Evolutionary conservation across 495 filamentous ascomycete genomes (phyloP).

Genomic region (Glutinoglossum americanum): DNA sequence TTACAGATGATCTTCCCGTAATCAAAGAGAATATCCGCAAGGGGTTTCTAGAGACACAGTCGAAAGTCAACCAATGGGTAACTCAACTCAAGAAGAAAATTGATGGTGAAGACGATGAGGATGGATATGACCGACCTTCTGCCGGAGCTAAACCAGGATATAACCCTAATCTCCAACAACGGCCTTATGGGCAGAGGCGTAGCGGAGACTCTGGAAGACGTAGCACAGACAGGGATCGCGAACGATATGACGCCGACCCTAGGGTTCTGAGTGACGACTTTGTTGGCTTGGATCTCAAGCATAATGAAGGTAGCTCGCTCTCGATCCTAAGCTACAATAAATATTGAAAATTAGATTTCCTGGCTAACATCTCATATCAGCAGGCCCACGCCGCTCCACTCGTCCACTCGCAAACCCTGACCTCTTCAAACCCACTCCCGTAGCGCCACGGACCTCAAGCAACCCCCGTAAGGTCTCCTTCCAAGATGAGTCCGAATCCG

Average conservation of each 20-base stretch:
- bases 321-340: neutral
- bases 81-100: constrained; percentile 73
- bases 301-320: constrained; percentile 38
- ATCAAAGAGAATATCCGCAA: constrained; percentile 87
- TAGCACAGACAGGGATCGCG: constrained; percentile 45
- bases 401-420: constrained; percentile 57
- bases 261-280: constrained; percentile 81
- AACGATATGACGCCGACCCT: constrained; percentile 91
- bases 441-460: constrained; percentile 24
- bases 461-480: constrained; percentile 53
- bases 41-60: constrained; percentile 86
- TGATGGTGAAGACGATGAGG: constrained; percentile 56
- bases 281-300: constrained; percentile 61
- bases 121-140: constrained; percentile 19
- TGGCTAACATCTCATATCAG: neutral
- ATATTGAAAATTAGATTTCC: neutral
- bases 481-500: constrained; percentile 34
- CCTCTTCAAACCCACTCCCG: constrained; percentile 53
- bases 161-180: constrained; percentile 19
- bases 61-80: constrained; percentile 82
- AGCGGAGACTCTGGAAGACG: constrained; percentile 38
- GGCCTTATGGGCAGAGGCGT: constrained; percentile 29
- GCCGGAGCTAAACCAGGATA: constrained; percentile 18
- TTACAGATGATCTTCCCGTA: constrained; percentile 67
- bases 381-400: constrained; percentile 24